Conservation (phyloP, 805 yeast genomes). For the Myxozyma neotropica region DNA sequence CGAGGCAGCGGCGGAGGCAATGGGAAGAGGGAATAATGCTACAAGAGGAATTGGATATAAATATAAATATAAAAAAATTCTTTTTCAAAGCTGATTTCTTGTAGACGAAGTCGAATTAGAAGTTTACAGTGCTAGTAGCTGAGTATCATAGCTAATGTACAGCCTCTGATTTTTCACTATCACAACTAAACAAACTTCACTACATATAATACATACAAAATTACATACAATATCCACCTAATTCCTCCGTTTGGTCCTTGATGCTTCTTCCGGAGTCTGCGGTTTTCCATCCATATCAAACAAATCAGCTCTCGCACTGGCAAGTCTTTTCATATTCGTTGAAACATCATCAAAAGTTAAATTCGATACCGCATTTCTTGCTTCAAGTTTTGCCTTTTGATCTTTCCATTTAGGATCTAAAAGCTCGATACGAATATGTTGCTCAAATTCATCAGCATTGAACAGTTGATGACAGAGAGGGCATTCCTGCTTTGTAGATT, state of each 20-base stretch:
- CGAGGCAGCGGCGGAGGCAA: too few relatives aligned
- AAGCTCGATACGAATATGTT: slow-evolving; percentile 67
- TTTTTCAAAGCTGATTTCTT: too few relatives aligned
- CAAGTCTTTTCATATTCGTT: slow-evolving; percentile 44
- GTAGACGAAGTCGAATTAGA: too few relatives aligned
- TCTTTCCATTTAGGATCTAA: slow-evolving; percentile 78
- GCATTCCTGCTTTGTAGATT: slow-evolving; percentile 52
- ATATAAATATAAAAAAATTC: too few relatives aligned
- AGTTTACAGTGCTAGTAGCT: too few relatives aligned
- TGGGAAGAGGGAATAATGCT: too few relatives aligned
- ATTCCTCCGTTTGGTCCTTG: slow-evolving; percentile 29
- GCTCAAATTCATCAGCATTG: slow-evolving; percentile 65
- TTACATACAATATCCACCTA: neutral
- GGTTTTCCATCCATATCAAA: slow-evolving; percentile 35
- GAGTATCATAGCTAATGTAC: too few relatives aligned
- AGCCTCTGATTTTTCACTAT: too few relatives aligned
- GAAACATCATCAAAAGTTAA: slow-evolving; percentile 43
- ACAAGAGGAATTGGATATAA: too few relatives aligned
- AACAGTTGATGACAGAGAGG: slow-evolving; percentile 77
- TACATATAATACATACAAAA: neutral
- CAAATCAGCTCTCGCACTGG: slow-evolving; percentile 40
- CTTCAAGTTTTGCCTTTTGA: slow-evolving; percentile 52
- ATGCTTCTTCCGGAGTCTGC: slow-evolving; percentile 33
- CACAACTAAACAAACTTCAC: too few relatives aligned
- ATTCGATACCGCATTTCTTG: slow-evolving; percentile 42